A percentile compares a stretch with the other conserved stretches of the same genome.
Conservation (phyloP, 768 basidiomycete genomes). For the Leccinellum luteum region DNA sequence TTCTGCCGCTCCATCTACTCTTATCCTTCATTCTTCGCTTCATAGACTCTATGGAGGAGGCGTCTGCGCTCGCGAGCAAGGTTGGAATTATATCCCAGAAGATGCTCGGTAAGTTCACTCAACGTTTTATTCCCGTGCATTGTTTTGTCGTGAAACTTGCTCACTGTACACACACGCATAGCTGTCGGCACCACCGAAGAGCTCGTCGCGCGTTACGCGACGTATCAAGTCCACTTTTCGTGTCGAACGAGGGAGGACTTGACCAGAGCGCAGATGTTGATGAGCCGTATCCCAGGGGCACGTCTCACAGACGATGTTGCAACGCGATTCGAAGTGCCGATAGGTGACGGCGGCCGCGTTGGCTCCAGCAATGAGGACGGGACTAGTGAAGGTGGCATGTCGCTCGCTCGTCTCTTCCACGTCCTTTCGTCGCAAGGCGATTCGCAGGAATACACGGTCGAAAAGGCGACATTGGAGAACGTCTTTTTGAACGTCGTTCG, state of each 20-base stretch:
- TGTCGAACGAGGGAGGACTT: constrained; percentile 64
- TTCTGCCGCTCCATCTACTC: background rate
- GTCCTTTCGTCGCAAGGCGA: constrained; percentile 49
- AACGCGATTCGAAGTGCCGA: constrained; percentile 71
- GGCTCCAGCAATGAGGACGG: background rate
- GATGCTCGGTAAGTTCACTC: constrained; percentile 53
- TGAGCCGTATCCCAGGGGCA: constrained; percentile 61
- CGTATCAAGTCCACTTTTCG: constrained; percentile 75
- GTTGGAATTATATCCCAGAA: constrained; percentile 74
- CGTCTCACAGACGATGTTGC: constrained; percentile 71
- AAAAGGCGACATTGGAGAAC: constrained; percentile 67
- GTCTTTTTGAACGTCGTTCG: constrained; percentile 71
- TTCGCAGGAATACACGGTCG: constrained; percentile 68
- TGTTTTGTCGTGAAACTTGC: background rate
- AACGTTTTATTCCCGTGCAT: background rate
- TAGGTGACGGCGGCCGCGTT: constrained; percentile 22
- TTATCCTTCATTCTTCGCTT: background rate
- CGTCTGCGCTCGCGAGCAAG: constrained; percentile 69
- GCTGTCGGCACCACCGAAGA: constrained; percentile 66
- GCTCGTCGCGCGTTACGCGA: constrained; percentile 64
- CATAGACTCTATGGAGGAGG: constrained; percentile 81
- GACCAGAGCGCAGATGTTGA: constrained; percentile 53
- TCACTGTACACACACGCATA: constrained; percentile 16
- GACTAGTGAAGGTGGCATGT: constrained; percentile 22
- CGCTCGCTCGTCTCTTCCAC: constrained; percentile 60